Evolutionary conservation across 768 basidiomycete genomes (phyloP), one percentile per base, ranked within the genome.

Genomic region (Mycena leptocephala): DNA sequence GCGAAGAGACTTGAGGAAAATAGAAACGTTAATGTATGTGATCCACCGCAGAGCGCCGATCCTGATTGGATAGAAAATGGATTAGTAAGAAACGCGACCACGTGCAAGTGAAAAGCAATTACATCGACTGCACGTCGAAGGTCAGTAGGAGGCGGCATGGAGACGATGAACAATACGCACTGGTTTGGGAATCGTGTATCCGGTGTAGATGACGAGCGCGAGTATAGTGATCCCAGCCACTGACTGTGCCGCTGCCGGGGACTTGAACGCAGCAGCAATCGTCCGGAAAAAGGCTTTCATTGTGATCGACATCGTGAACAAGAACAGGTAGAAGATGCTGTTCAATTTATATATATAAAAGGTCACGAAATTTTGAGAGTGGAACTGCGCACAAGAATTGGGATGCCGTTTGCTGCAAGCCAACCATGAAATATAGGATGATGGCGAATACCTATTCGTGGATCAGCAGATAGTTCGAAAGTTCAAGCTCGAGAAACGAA

Each of bases 221-320:
- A 93, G 85, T 37, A 91, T 82, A 13, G 86, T 70, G 75, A 90
- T 33, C 20, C 80, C 79, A 16, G 56, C 70, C 11, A 90, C 74
- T 11, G 91, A 85, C 72, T 89, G 89, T 11, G 91, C 91, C 1
- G 88, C 84, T 13, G 90, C 88, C 28, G 88, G 85, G 18, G 84
- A 81, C 48, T 85, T 85, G 78, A 90, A 88, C 7, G 85, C 85
- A 0, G 91, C 90, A 0, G 90, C 89, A 1, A 91, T 78, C 0
- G 87, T 84, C 20, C 93, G 87, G 89, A 94, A 95, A 85, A 91
- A 90, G 0, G 89, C 90, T 80, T 92, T 91, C 88, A 94, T 92
- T 20, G 90, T 84, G 48, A 93, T 67, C 43, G 91, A 87, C 75
- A 90, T 88, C 20, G 84, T 80, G 72, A 87, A 87, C 30, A 88